Conservation (phyloP, 2,329 filamentous ascomycete species). For the Aspergillus neotritici region DNA sequence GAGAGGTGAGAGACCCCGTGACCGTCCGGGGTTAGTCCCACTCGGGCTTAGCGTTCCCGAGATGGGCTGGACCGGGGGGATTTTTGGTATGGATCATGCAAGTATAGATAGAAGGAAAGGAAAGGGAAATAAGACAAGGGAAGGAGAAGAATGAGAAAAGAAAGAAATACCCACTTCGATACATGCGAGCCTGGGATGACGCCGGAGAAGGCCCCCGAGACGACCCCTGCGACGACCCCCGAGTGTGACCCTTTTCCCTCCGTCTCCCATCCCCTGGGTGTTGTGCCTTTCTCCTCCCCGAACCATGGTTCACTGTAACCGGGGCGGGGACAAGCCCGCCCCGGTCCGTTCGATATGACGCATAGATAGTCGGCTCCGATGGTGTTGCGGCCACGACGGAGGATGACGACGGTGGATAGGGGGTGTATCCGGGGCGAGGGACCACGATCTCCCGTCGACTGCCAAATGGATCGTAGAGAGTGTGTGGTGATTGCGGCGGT, state of each 20-base stretch:
- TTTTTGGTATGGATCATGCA: not conserved
- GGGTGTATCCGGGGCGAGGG: conserved; percentile 7
- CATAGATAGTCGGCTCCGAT: conserved; percentile 15
- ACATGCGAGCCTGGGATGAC: too few relatives aligned
- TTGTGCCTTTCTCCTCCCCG: conserved; percentile 7
- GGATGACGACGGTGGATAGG: conserved; percentile 9
- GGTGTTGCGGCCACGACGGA: conserved; percentile 4
- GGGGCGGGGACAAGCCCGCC: conserved; percentile 18
- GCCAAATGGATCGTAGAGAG: conserved; percentile 5
- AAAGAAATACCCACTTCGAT: conserved; percentile 11
- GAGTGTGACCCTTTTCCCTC: conserved; percentile 9
- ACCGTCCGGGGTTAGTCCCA: too few relatives aligned
- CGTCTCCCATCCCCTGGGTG: conserved; percentile 14
- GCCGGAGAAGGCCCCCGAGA: too few relatives aligned
- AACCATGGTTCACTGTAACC: conserved; percentile 18
- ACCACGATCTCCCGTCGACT: conserved; percentile 9
- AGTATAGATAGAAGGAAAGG: not conserved
- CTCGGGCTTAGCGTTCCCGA: not conserved
- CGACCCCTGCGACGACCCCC: conserved; percentile 13
- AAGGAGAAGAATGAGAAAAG: conserved; percentile 1
- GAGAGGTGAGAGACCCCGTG: too few relatives aligned
- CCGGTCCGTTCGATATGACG: conserved; percentile 19
- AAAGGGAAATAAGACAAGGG: conserved; percentile 4
- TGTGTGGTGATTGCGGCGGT: conserved; percentile 3
- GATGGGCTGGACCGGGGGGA: not conserved